Conservation (phyloP, 768 basidiomycete genomes). For the Xerocomellus dryophilus region DNA sequence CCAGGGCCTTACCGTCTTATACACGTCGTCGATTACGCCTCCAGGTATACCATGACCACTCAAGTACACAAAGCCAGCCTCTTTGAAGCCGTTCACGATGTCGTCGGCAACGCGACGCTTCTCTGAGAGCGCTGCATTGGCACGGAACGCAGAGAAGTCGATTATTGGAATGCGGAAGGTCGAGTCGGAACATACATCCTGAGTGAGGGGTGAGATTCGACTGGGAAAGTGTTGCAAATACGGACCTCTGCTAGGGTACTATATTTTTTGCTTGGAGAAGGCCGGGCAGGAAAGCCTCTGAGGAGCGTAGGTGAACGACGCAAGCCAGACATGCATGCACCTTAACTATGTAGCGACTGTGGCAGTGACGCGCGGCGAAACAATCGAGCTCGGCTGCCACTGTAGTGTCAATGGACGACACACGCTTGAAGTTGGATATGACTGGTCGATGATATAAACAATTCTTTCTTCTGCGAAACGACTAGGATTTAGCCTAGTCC, state of each 20-base stretch:
- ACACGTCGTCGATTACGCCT: conserved; percentile 55
- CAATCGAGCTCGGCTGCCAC: too few species aligned
- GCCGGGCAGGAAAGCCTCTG: background rate
- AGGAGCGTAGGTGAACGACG: conserved; percentile 13
- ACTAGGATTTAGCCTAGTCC: too few species aligned
- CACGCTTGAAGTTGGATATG: too few species aligned
- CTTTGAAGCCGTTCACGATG: conserved; percentile 74
- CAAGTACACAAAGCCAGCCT: conserved; percentile 79
- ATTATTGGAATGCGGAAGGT: conserved; percentile 71
- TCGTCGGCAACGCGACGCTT: conserved; percentile 62
- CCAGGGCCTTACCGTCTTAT: conserved; percentile 51
- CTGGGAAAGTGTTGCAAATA: background rate
- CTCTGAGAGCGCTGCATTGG: conserved; percentile 47
- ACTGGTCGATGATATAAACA: too few species aligned
- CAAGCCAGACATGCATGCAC: conserved; percentile 9
- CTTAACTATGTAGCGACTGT: too few species aligned
- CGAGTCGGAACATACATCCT: conserved; percentile 37
- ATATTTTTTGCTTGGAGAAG: conserved; percentile 11
- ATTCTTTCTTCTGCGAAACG: too few species aligned
- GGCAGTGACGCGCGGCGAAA: too few species aligned
- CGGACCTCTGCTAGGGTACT: conserved; percentile 28
- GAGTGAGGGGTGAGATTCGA: conserved; percentile 6
- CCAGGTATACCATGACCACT: conserved; percentile 66
- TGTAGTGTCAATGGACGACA: too few species aligned
- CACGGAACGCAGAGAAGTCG: conserved; percentile 68